Conservation (phyloP, 345 rosid species). For the Pistacia integerrima region DNA sequence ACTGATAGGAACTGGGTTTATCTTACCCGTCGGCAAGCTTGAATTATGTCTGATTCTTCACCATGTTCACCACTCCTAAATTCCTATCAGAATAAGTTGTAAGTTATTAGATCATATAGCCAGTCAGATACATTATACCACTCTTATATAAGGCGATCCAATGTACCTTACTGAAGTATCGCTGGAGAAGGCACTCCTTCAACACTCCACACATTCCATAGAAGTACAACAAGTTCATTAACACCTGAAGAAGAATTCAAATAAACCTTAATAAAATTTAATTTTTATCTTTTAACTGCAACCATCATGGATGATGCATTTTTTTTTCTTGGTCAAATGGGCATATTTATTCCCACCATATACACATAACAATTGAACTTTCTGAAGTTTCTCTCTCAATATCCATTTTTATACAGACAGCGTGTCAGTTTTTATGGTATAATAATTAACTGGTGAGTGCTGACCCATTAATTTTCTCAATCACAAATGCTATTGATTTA, state of each 20-base stretch:
- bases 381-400: neutral
- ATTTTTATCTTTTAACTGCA: neutral
- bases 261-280: neutral
- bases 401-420: neutral
- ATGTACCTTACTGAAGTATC: slow-evolving; percentile 66
- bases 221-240: slow-evolving; percentile 60
- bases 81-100: slow-evolving; percentile 38
- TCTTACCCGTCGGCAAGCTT: slow-evolving; percentile 55
- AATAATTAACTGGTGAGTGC: neutral
- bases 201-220: slow-evolving; percentile 63
- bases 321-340: neutral
- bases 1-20: neutral
- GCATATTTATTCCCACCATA: neutral
- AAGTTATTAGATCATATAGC: neutral
- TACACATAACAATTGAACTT: neutral
- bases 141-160: neutral
- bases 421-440: neutral
- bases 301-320: neutral
- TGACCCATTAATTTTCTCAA: neutral
- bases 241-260: slow-evolving; percentile 41
- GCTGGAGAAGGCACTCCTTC: slow-evolving; percentile 71
- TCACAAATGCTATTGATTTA: neutral
- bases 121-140: neutral
- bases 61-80: slow-evolving; percentile 41
- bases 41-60: slow-evolving; percentile 47